phyloP scores from a whole-genome alignment of 495 filamentous ascomycete genomes.

The Talaromyces borbonicus region DNA sequence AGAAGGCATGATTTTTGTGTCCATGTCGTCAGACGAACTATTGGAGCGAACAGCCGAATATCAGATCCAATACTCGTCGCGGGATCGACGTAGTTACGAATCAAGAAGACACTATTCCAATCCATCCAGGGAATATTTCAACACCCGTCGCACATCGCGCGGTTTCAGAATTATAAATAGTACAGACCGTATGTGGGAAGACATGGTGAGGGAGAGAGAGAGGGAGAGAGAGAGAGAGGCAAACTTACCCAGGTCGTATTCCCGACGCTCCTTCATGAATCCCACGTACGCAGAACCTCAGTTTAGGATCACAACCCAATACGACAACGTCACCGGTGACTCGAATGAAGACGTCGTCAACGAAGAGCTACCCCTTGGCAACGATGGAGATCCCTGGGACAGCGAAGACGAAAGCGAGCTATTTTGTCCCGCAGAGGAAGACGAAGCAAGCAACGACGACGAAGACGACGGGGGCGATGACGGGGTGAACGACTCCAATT shows the following conservation, averaged over 20 bases:
- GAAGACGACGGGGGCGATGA: constrained; percentile 41
- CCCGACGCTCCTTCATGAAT: constrained; percentile 1
- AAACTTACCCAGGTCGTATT: constrained; percentile 1
- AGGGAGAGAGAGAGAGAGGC: no score
- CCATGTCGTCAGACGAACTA: constrained; percentile 72
- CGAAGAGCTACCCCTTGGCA: constrained; percentile 10
- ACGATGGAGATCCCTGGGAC: constrained; percentile 18
- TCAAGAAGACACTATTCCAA: constrained; percentile 20
- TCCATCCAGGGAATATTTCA: constrained; percentile 35
- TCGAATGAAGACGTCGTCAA: constrained; percentile 18
- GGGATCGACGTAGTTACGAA: constrained; percentile 17
- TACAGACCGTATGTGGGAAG: no score
- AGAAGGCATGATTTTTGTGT: constrained; percentile 88
- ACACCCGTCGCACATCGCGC: constrained; percentile 24
- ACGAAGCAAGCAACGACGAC: constrained; percentile 35
- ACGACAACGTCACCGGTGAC: constrained; percentile 34
- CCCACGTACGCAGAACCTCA: constrained; percentile 19
- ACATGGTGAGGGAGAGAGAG: no score
- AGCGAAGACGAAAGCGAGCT: constrained; percentile 23
- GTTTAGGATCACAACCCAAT: constrained; percentile 43
- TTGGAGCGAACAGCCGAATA: constrained; percentile 64
- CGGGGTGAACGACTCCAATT: constrained; percentile 13
- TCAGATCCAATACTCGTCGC: constrained; percentile 55
- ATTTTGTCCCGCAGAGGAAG: constrained; percentile 42
- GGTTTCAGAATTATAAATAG: no score